Evolutionary conservation across 805 yeast species (phyloP), one percentile per base, ranked within the genome.

Genomic region (Saturnispora gosingensis): DNA sequence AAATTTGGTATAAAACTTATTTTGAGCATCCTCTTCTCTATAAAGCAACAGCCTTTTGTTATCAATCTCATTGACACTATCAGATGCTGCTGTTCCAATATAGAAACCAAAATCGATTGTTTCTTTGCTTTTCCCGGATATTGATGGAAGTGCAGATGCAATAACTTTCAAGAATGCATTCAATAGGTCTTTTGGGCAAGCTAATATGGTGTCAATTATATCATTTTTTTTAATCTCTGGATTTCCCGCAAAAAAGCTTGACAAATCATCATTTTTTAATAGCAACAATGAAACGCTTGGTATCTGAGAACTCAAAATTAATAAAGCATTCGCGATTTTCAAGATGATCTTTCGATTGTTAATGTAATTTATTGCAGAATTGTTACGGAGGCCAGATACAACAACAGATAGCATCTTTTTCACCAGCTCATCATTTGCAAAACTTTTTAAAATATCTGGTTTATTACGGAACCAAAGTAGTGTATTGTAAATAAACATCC

Each of bases 131-230:
- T 43, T 39, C 25, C 56, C 38, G 0, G 55, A 52, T 2, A 61
- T 58, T 30, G 62, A 63, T 0, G 96, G 95, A 18, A 88, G 64
- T 2, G 86, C 56, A 32, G 76, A 71, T 2, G 79, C 75, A 5
- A 85, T 67, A 46, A 88, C 69, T 40, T 76, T 73, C 18, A 87
- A 66, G 18, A 83, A 70, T 13, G 78, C 70, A 1, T 76, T 57
- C 18, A 85, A 64, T 28, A 85, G 62, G n/a, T 81, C 84, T 57
- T 81, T 83, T 0, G 91, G 89, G 2, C 82, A 77, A 50, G 82
- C 78, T 80, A 87, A 83, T 39, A 88, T 65, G 0, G 87, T 78
- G 59, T 86, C 95, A 45, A 83, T 77, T 5, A 45, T 36, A 11
- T 47, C 11, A 5, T 38, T 18, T 4, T 35, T n/a, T 24, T 53